Conservation (phyloP, 1,139 yeast genomes). For the Nakaseomyces bracarensis region DNA sequence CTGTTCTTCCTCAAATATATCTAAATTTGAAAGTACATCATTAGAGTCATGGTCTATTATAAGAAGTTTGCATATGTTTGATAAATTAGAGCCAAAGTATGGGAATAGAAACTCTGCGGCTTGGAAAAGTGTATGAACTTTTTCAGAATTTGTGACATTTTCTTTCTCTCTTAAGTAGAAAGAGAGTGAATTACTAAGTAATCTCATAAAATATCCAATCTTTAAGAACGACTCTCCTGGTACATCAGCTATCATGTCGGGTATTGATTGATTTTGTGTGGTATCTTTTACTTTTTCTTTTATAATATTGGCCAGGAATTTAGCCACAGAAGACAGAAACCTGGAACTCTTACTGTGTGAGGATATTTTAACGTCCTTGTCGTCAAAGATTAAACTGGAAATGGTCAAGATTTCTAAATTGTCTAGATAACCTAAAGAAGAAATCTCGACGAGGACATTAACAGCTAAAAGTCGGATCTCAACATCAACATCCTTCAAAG, state of each 20-base stretch:
- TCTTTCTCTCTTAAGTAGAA: conserved; percentile 18
- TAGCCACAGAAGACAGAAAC: conserved; percentile 36
- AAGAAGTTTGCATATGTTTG: conserved; percentile 23
- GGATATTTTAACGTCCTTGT: conserved; percentile 30
- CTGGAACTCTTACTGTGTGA: conserved; percentile 30
- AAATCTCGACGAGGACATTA: conserved; percentile 47
- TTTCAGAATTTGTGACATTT: conserved; percentile 8
- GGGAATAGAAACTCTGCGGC: conserved; percentile 30
- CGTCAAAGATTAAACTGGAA: conserved; percentile 40
- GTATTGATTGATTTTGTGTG: conserved; percentile 8
- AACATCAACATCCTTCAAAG: conserved; percentile 43
- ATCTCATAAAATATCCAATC: conserved; percentile 34
- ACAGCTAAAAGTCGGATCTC: conserved; percentile 48
- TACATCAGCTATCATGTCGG: conserved; percentile 28
- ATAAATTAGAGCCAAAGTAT: conserved; percentile 21
- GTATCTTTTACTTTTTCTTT: conserved; percentile 21
- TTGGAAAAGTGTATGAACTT: conserved; percentile 21
- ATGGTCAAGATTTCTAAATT: conserved; percentile 43
- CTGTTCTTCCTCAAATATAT: conserved; percentile 11
- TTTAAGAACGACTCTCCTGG: conserved; percentile 35
- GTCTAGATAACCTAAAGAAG: conserved; percentile 54
- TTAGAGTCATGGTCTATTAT: conserved; percentile 20
- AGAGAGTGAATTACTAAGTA: conserved; percentile 33
- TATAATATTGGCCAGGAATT: conserved; percentile 38
- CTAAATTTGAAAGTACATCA: conserved; percentile 11